phyloP scores from a whole-genome alignment of 768 basidiomycete genomes.

The Phanerochaete sordida region DNA sequence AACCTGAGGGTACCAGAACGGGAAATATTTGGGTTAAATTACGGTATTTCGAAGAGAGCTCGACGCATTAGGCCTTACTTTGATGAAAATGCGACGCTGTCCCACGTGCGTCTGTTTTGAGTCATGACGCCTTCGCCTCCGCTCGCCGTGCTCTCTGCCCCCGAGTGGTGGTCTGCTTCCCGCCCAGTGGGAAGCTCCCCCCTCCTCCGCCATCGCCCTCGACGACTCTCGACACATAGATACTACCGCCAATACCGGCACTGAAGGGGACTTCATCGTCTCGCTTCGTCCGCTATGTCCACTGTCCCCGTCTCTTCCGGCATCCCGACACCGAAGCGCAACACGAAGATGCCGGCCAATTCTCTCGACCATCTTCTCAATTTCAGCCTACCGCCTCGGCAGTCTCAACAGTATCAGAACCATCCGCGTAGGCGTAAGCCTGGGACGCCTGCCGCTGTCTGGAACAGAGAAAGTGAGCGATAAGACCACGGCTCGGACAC shows the following conservation, averaged over 20 bases:
- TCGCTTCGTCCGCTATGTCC: constrained; percentile 17
- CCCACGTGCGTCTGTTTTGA: constrained; percentile 26
- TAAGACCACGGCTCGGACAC: neutral
- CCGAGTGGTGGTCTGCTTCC: constrained; percentile 32
- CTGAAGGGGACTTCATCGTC: constrained; percentile 25
- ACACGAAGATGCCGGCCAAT: constrained; percentile 67
- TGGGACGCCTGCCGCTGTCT: constrained; percentile 58
- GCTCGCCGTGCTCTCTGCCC: constrained; percentile 8
- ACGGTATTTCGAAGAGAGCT: too few relatives aligned
- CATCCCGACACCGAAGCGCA: constrained; percentile 56
- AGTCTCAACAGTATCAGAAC: constrained; percentile 51
- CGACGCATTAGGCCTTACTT: neutral
- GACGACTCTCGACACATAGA: constrained; percentile 1
- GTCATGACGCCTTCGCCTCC: constrained; percentile 19
- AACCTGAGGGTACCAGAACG: too few relatives aligned
- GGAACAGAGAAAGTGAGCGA: constrained; percentile 92
- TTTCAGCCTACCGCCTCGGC: constrained; percentile 89
- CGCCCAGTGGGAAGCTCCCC: constrained; percentile 47
- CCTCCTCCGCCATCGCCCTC: neutral
- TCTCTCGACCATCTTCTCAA: constrained; percentile 87
- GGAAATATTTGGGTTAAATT: too few relatives aligned
- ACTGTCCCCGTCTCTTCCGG: constrained; percentile 20
- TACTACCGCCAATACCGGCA: neutral
- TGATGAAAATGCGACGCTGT: neutral
- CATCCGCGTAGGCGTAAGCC: constrained; percentile 73